Evolutionary conservation across 805 yeast genomes (phyloP).

Genomic region (Candida argentea): DNA sequence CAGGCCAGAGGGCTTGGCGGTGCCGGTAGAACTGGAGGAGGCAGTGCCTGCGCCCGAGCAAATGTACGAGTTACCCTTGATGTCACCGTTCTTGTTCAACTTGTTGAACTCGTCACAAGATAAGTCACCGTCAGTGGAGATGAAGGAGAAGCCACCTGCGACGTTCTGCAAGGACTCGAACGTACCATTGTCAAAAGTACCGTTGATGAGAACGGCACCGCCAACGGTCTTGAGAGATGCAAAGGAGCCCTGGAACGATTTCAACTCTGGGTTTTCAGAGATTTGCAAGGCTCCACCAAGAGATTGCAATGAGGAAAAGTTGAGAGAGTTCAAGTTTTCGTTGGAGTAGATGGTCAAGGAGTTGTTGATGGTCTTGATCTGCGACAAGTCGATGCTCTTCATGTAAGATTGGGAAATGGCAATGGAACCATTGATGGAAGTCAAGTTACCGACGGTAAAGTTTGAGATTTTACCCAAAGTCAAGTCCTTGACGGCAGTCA

Average conservation of each 20-base stretch:
- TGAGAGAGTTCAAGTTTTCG: conserved; percentile 56
- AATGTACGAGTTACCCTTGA: conserved; percentile 82
- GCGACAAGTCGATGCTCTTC: conserved; percentile 41
- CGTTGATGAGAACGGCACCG: conserved; percentile 80
- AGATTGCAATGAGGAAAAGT: conserved; percentile 57
- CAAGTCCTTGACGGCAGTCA: conserved; percentile 81
- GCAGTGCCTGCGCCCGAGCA: conserved; percentile 54
- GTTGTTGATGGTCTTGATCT: conserved; percentile 62
- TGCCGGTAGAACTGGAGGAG: conserved; percentile 35
- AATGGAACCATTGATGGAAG: conserved; percentile 68
- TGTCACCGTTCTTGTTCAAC: conserved; percentile 66
- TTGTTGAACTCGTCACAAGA: conserved; percentile 70
- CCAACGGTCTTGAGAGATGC: conserved; percentile 61
- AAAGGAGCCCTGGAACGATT: conserved; percentile 62
- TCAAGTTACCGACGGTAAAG: conserved; percentile 58
- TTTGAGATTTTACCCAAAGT: conserved; percentile 74
- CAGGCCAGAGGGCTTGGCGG: conserved; percentile 16
- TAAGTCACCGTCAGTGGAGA: conserved; percentile 59
- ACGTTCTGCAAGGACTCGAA: conserved; percentile 67
- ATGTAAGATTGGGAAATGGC: conserved; percentile 70
- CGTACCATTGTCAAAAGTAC: conserved; percentile 73
- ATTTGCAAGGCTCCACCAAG: conserved; percentile 92
- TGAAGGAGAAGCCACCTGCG: conserved; percentile 85
- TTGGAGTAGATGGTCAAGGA: conserved; percentile 70
- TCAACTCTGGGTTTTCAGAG: conserved; percentile 72